These are phyloP conservation scores for Echinosophora koreensis DNA, from an alignment of 306 rosid genomes.

Conservation along the genomic window DNA sequence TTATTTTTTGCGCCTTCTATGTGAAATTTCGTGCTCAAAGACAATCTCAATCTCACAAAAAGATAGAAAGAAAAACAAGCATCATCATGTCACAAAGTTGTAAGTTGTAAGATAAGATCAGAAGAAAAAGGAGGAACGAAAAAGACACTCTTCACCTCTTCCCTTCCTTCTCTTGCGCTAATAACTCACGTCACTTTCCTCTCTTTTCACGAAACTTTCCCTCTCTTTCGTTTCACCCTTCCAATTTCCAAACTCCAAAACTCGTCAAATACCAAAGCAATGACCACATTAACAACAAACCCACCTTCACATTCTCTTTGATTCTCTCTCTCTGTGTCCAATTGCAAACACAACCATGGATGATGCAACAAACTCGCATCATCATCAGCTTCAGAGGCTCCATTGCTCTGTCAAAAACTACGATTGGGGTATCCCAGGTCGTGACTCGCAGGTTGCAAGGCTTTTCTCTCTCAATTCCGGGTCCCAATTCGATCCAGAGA, in stretches of 20 bases:
- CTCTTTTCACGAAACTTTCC: neutral
- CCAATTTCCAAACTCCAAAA: conserved; percentile 33
- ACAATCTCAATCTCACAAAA: neutral
- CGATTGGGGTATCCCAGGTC: conserved; percentile 83
- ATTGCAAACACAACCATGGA: conserved; percentile 34
- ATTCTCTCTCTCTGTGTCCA: neutral
- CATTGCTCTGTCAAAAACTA: conserved; percentile 77
- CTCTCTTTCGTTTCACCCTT: conserved; percentile 1
- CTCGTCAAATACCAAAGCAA: conserved; percentile 53
- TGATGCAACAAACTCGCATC: conserved; percentile 23
- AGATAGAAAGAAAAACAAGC: neutral
- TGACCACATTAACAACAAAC: conserved; percentile 8
- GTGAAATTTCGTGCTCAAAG: too few species aligned
- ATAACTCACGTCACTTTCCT: neutral
- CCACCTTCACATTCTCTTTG: conserved; percentile 5
- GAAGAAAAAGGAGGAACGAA: neutral
- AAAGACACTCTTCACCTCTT: conserved; percentile 14
- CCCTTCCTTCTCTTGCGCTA: neutral
- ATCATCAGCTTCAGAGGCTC: conserved; percentile 57
- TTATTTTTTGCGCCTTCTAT: too few species aligned
- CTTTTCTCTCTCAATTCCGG: conserved; percentile 68
- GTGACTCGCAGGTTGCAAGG: conserved; percentile 69
- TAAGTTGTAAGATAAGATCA: conserved; percentile 8
- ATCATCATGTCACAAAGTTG: neutral
- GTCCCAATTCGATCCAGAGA: conserved; percentile 55